Base-by-base conservation (phyloP, 306 rosid genomes). In the Medicago ruthenica region DNA sequence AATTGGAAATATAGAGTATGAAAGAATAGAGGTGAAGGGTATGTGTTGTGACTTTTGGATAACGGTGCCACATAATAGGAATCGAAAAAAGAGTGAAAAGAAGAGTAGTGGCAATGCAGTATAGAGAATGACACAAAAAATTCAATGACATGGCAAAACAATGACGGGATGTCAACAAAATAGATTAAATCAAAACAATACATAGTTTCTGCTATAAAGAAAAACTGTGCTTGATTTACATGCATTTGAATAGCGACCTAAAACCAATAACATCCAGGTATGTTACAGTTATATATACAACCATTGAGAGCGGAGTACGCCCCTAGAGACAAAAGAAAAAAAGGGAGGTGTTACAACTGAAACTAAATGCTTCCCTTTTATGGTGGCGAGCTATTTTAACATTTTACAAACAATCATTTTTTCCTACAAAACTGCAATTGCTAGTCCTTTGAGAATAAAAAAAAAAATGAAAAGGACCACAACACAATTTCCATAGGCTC, bases 361-460 rank as follows among this genome's bases (percentile, higher is more conserved):
- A 77, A 67, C 54, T 77, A 58, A 18, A 51, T 44, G 71, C 71
- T 60, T 67, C 45, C 41, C 20, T 62, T 67, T 59, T 50, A 17
- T 36, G 75, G 48, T 8, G 24, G 57, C 3, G 65, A 68, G 68
- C 51, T 21, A 74, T 78, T 76, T 67, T 17, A 55, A 61, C 50
- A 55, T 45, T 62, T 69, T 68, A 40, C 34, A 44, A 81, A 75
- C 83, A 70, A 77, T 27, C 40, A 67, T 58, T 40, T 57, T 42
- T 50, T 55, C 55, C 70, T 74, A 70, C 51, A 78, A 70, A 34
- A 67, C 42, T 74, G 73, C 61, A 83, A 21, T 44, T 55, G 83
- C 72, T 36, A 65, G 76, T 47, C 78, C 81, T 74, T 74, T 41
- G 53, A 31, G 17, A 79, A 41, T 15, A 15, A 15, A 76, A 71